Evolutionary conservation across 805 yeast species (phyloP).

Genomic region (Ogataea philodendri): DNA sequence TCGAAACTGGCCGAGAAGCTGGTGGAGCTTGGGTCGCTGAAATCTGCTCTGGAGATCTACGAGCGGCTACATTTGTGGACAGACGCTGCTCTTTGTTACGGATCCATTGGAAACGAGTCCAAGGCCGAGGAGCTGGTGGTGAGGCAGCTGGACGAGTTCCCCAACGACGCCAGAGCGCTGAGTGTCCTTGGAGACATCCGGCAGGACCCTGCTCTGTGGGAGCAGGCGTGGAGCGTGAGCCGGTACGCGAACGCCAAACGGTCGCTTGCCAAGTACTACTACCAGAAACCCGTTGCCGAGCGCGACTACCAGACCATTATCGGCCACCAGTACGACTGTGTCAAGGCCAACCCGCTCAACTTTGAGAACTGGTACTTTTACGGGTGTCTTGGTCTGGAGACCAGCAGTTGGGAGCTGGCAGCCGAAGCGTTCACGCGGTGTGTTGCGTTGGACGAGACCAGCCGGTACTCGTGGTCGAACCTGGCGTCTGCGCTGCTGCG

Average conservation of each 20-base stretch:
- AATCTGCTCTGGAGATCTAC: conserved; percentile 86
- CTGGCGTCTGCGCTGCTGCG: conserved; percentile 75
- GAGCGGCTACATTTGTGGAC: conserved; percentile 71
- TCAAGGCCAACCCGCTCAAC: conserved; percentile 68
- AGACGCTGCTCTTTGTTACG: conserved; percentile 88
- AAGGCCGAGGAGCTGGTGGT: conserved; percentile 62
- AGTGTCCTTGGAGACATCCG: conserved; percentile 84
- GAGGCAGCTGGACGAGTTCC: conserved; percentile 51
- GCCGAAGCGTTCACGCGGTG: conserved; percentile 92
- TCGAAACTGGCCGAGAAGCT: conserved; percentile 78
- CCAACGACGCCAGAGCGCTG: conserved; percentile 79
- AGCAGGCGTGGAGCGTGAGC: conserved; percentile 82
- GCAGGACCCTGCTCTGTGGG: conserved; percentile 75
- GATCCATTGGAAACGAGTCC: conserved; percentile 72
- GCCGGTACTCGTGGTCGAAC: conserved; percentile 87
- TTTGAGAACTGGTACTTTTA: conserved; percentile 88
- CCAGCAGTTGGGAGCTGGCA: conserved; percentile 67
- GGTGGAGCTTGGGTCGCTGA: conserved; percentile 78
- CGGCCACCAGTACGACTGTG: conserved; percentile 69
- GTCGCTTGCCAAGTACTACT: conserved; percentile 71
- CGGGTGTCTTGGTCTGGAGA: conserved; percentile 85
- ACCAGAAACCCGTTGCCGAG: conserved; percentile 60
- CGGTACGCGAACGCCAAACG: conserved; percentile 82
- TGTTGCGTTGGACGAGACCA: conserved; percentile 78
- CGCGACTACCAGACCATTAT: conserved; percentile 56